Evolutionary conservation across 257 asterid species (phyloP), one percentile per base, ranked within the genome.

Genomic region (Forsythia viridissima): DNA sequence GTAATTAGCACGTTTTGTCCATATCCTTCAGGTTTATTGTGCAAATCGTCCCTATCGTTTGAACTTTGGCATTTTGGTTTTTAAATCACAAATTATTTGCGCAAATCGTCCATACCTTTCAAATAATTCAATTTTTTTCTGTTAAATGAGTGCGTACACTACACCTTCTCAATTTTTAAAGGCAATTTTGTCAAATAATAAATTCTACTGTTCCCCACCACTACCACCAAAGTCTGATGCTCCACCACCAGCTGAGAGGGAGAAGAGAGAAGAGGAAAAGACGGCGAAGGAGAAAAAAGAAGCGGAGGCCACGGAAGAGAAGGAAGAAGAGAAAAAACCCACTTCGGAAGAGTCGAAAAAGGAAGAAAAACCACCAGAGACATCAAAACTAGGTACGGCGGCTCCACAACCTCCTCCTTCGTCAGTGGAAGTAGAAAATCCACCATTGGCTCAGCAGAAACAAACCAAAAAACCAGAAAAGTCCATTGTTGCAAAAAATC

Each of bases 291-390:
- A 80, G 83, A 76, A 86, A 34, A 86, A 74, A 39, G 80, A 72
- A 12, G 89, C 43, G 75, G 80, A 75, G 67, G 67, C 85, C 16
- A 80, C 21, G 73, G 83, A 75, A 72, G 88, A 80, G 76, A 84
- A 83, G 34, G 93, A 80, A 0, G 87, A 78, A 37, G 81, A 69
- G 78, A 77, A 83, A 39, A 82, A 81, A 61, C 7, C 87, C 20
- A 21, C 80, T 2, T 5, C 84, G 12, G 89, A 80, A 52, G 90
- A 85, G 78, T 82, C 80, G 5, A 86, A 87, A 74, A 82, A 81
- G 82, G 97, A 91, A 67, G 95, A 87, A 12, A 92, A 84, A 44
- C 87, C 92, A 4, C 88, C 88, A 70, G 96, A 86, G 84, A 80
- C 76, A 9, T 18, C 79, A 34, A 20, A 88, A 8, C 71, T 84